Base-by-base conservation (phyloP, 306 rosid genomes). In the Lotus japonicus region DNA sequence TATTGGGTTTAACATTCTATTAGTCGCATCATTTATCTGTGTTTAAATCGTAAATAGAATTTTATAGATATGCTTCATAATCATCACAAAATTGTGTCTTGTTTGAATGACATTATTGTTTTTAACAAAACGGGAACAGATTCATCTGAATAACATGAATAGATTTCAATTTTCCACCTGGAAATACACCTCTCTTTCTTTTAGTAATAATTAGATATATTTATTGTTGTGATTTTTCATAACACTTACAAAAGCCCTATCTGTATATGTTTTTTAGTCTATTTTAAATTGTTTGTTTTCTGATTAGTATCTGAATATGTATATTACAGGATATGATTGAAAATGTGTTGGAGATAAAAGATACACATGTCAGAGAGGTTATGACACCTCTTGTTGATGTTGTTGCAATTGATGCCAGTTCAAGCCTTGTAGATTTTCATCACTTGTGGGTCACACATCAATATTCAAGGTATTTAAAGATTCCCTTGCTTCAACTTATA, bases 371-470 rank as follows among this genome's bases (percentile, higher is more conserved):
- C 44, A 81, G 97, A 81, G 99, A 95, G 84, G 99, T 95, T 74
- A 95, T 95, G 99, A 95, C 99, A n/a, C 99, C 97, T 57, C 99
- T 95, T 52, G 97, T 95, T 53, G 99, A 91, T 73, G 96, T 95
- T 71, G 99, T 95, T 68, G 99, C 99, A 70, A 95, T 95, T 12
- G 97, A 91, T 84, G 84, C 86, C 19, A 77, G 92, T 87, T 83
- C 88, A 63, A 95, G 89, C 31, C 88, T 95, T 19, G 84, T 95
- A 52, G 97, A 91, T 77, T 95, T 95, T 81, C 95, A 87, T 49
- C 77, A 77, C 79, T 74, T 88, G 85, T 95, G 97, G 99, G 84
- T 87, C 64, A 88, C 97, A 72, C 99, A 95, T 87, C 99, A 95
- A 60, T 95, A 95, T 87, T 95, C 99, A 59, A 95, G 99, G 97